Base-by-base conservation (phyloP, 1,284 basidiomycete genomes). In the Ceratobasidium papillatum region DNA sequence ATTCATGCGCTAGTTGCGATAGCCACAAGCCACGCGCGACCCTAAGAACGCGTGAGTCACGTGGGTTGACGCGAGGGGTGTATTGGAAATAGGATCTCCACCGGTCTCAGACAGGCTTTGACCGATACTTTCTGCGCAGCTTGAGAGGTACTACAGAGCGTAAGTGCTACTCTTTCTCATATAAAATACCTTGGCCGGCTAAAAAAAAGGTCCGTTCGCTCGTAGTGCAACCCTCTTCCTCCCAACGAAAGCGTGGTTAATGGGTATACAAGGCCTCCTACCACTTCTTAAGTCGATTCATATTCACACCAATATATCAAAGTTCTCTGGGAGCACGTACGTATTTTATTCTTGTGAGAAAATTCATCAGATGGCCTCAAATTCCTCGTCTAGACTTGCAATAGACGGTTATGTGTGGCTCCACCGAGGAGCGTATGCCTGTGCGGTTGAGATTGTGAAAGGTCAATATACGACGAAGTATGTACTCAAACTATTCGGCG, bases 391-490 rank as follows among this genome's bases (percentile, higher is more conserved):
- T 75, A 82, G 81, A 0, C 82, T 95, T 47, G 94, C 92, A 1
- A 88, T 95, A 58, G 93, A 96, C 84, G 94, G 90, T 56, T 98
- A 99, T 83, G 96, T 97, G 61, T 99, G 97, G 97, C 87, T 99
- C n/a, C 98, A 99, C 82, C 90, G 92, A 78, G 98, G 96, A 12
- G 90, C 94, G 0, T 97, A 95, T 81, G 87, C 92, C 0, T 99
- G 98, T 83, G 94, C 98, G 52, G 89, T 92, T 19, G 95, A 98
- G 77, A 84, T 99, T 56, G 95, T 95, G 14, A 93, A 91, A 0
- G 95, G 95, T 25, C 90, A 90, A 80, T 85, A 84, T 68, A 97
- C 96, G 0, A 89, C 87, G 74, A 95, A 90, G 94, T 96, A 49
- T 34, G 75, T 36, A 11, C 36, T 43, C 47, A 47, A 11, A 19